A percentile compares a stretch with the other conserved stretches of the same genome.
These are phyloP conservation scores for Claviceps africana DNA, from an alignment of 2,329 filamentous ascomycete genomes.

Conservation along the genomic window DNA sequence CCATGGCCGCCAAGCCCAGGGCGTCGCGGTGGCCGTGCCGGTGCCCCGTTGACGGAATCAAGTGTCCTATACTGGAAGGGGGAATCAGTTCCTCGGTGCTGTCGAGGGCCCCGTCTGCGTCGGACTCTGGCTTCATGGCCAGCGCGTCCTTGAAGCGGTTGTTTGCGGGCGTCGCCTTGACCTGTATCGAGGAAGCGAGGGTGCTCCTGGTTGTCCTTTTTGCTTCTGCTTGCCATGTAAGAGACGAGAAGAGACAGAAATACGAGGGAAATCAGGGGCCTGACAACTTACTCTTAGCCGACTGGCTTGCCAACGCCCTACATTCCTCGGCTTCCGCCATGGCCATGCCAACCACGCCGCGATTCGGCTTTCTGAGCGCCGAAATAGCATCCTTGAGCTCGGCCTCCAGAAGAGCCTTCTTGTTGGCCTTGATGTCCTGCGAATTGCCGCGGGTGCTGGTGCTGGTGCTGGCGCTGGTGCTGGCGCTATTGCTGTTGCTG, in stretches of 20 bases:
- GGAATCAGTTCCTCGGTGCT: conserved; percentile 19
- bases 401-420: conserved; percentile 52
- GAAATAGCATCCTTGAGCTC: conserved; percentile 63
- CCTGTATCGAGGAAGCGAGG: conserved; percentile 26
- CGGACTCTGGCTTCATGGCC: conserved; percentile 15
- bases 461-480: no score
- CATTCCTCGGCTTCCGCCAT: conserved; percentile 54
- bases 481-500: no score
- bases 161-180: conserved; percentile 45
- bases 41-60: conserved; percentile 28
- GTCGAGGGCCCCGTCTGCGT: conserved; percentile 10
- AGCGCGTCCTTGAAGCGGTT: conserved; percentile 40
- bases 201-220: conserved; percentile 34
- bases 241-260: neutral
- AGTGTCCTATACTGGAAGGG: conserved; percentile 23
- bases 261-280: neutral
- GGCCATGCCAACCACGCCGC: conserved; percentile 51
- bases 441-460: conserved; percentile 35
- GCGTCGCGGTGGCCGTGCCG: conserved; percentile 17
- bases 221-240: conserved; percentile 26
- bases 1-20: conserved; percentile 17
- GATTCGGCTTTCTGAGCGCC: conserved; percentile 61
- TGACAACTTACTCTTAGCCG: conserved; percentile 32
- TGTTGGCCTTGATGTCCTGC: conserved; percentile 45
- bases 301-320: conserved; percentile 33